Conservation (phyloP, 1,284 basidiomycete genomes). For the Marasmius oreades region DNA sequence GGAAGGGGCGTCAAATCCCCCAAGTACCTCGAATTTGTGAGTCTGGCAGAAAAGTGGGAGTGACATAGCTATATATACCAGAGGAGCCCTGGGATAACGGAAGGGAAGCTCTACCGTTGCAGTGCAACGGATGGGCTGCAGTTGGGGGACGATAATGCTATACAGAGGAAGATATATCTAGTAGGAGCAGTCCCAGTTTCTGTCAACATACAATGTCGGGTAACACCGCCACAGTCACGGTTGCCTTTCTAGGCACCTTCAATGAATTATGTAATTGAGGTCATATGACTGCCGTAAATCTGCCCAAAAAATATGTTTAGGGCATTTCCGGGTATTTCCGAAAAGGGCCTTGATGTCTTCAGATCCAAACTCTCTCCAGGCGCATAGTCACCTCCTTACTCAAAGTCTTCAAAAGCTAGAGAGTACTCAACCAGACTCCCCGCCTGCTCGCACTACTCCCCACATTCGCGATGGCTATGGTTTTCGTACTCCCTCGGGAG, state of each 20-base stretch:
- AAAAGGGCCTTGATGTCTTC: too few species aligned
- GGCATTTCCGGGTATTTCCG: too few species aligned
- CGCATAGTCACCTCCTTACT: slow-evolving; percentile 12
- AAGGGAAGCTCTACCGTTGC: slow-evolving; percentile 14
- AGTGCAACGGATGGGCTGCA: slow-evolving; percentile 13
- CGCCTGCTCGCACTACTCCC: slow-evolving; percentile 28
- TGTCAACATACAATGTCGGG: neutral
- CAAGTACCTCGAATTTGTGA: slow-evolving; percentile 10
- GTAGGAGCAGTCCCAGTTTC: neutral
- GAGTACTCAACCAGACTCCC: neutral
- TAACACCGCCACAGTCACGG: neutral
- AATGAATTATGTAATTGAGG: neutral
- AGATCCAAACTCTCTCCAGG: neutral
- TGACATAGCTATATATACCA: slow-evolving; percentile 10
- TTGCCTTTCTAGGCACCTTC: neutral
- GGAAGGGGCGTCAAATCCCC: slow-evolving; percentile 3
- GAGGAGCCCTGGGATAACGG: slow-evolving; percentile 13
- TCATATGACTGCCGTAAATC: too few species aligned
- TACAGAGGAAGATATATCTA: slow-evolving; percentile 1
- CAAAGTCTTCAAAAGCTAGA: slow-evolving; percentile 11
- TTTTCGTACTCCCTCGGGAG: slow-evolving; percentile 67
- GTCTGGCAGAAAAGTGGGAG: slow-evolving; percentile 6
- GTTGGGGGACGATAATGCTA: slow-evolving; percentile 8
- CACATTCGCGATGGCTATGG: slow-evolving; percentile 73
- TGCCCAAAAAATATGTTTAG: too few species aligned